Percentiles rank a stretch among this genome's conserved stretches.
Conservation (phyloP, 1,139 yeast genomes). For the Debaryomyces coudertii region DNA sequence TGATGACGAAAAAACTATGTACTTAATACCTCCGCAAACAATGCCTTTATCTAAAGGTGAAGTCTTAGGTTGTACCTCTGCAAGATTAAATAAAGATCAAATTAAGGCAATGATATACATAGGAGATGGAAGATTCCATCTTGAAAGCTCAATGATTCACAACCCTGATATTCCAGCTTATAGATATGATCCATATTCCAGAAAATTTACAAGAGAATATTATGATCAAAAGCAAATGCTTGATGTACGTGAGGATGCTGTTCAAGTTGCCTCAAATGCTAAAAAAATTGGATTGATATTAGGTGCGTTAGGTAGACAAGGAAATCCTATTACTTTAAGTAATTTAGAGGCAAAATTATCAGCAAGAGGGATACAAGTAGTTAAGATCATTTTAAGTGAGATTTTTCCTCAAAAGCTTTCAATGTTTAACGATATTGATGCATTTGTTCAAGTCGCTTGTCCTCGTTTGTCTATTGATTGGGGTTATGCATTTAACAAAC, state of each 20-base stretch:
- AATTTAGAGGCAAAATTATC: constrained; percentile 59
- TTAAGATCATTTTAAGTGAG: constrained; percentile 85
- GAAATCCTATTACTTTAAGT: constrained; percentile 75
- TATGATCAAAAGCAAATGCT: constrained; percentile 87
- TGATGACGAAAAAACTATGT: constrained; percentile 54
- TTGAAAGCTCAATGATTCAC: constrained; percentile 96
- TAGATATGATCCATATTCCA: constrained; percentile 91
- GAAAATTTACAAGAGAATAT: constrained; percentile 85
- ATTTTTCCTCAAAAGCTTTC: constrained; percentile 91
- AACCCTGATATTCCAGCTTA: constrained; percentile 91
- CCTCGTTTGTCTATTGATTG: constrained; percentile 96
- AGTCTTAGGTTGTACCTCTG: constrained; percentile 94
- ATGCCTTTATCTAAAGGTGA: constrained; percentile 95
- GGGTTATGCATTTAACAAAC: constrained; percentile 97
- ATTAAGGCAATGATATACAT: constrained; percentile 83
- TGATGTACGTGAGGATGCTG: constrained; percentile 72
- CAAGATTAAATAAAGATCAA: constrained; percentile 64
- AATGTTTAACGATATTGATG: constrained; percentile 93
- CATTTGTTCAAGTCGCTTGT: constrained; percentile 96
- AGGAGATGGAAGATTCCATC: constrained; percentile 96
- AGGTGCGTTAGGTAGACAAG: constrained; percentile 98
- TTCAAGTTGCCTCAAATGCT: constrained; percentile 59
- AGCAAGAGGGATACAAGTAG: constrained; percentile 64
- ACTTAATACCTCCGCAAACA: constrained; percentile 84
- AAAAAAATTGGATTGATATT: constrained; percentile 79